Conservation (phyloP, 2,329 filamentous ascomycete genomes). For the Dactylella cylindrospora region DNA sequence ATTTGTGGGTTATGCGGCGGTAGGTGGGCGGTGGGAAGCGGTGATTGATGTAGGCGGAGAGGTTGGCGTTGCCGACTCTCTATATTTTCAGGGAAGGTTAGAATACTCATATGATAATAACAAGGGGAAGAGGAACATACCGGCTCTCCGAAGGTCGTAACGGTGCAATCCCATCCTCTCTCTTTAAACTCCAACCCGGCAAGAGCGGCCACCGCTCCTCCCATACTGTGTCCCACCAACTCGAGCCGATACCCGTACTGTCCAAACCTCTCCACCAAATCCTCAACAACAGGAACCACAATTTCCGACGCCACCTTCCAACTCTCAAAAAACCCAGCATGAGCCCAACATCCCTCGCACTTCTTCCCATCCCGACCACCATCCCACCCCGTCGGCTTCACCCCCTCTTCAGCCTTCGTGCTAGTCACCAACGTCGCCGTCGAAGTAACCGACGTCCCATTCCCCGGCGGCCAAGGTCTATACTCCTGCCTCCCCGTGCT, state of each 20-base stretch:
- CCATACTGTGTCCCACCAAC: constrained; percentile 86
- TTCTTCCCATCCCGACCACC: constrained; percentile 53
- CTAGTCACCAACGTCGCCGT: constrained; percentile 49
- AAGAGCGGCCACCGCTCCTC: constrained; percentile 85
- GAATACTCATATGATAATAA: constrained; percentile 60
- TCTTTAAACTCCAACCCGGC: constrained; percentile 78
- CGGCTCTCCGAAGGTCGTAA: constrained; percentile 94
- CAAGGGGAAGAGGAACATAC: constrained; percentile 48
- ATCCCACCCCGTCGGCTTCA: constrained; percentile 51
- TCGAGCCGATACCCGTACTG: constrained; percentile 69
- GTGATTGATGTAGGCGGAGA: constrained; percentile 60
- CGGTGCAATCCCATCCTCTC: constrained; percentile 71
- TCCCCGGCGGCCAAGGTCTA: constrained; percentile 72
- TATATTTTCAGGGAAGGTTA: constrained; percentile 60
- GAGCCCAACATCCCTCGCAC: constrained; percentile 87
- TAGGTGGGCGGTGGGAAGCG: constrained; percentile 54
- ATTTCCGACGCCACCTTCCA: constrained; percentile 73
- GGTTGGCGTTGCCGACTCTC: constrained; percentile 61
- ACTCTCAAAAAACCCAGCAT: constrained; percentile 82
- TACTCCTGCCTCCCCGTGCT: constrained; percentile 88
- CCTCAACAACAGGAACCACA: constrained; percentile 68
- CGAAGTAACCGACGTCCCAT: constrained; percentile 51
- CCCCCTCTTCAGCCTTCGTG: constrained; percentile 51
- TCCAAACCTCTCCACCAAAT: constrained; percentile 56
- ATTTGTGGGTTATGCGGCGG: constrained; percentile 77